These are phyloP conservation scores for Chrysochromulina parva DNA, from an alignment of 78 protist species.

Conservation along the genomic window DNA sequence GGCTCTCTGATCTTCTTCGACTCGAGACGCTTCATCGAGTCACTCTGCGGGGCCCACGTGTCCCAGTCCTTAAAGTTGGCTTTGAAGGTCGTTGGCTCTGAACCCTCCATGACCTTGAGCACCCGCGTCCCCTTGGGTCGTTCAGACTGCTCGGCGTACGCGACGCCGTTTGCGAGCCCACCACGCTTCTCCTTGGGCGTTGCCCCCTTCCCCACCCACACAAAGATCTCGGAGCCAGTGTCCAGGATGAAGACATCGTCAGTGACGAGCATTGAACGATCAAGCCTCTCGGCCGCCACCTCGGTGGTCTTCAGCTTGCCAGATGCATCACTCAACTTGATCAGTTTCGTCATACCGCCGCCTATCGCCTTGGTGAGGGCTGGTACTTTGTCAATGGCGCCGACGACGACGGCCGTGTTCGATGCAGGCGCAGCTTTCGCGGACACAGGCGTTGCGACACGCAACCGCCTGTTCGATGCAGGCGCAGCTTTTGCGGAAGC, in stretches of 20 bases:
- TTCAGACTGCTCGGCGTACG: not conserved
- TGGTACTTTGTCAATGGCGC: no score
- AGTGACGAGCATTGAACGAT: conserved; percentile 19
- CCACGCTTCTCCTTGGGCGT: not conserved
- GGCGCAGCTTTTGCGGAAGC: no score
- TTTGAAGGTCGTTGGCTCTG: conserved; percentile 57
- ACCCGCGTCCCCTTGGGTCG: conserved; percentile 36
- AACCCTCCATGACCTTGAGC: conserved; percentile 37
- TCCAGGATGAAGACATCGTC: conserved; percentile 66
- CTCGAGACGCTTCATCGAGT: no score
- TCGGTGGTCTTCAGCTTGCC: not conserved
- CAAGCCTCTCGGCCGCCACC: not conserved
- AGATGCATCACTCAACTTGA: conserved; percentile 33
- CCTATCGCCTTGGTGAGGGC: no score
- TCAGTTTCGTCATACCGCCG: no score
- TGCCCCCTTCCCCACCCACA: conserved; percentile 68
- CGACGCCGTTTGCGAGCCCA: not conserved
- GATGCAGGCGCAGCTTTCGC: no score
- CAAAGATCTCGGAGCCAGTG: conserved; percentile 45
- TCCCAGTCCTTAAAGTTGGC: conserved; percentile 40
- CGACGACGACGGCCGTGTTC: no score
- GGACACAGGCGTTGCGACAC: no score
- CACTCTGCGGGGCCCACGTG: no score
- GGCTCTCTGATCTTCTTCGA: no score
- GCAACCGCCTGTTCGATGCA: no score